Base-by-base conservation (phyloP, 2,329 filamentous ascomycete species). In the Alternaria sp. region DNA sequence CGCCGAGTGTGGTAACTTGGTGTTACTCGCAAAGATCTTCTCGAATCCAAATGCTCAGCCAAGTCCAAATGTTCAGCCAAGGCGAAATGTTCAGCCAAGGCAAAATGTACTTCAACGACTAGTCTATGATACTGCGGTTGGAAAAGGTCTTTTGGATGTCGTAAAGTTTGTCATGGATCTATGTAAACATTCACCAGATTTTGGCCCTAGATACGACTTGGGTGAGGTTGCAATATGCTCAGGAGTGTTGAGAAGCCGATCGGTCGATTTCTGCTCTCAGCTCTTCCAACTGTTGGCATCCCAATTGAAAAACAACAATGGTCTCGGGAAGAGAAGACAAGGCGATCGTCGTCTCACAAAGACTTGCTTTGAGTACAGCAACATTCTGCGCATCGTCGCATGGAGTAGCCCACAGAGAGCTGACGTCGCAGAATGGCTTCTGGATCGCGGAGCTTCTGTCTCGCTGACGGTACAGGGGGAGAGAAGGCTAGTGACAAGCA, bases 401-500 rank as follows among this genome's bases (percentile, higher is more conserved):
- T 24, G 1, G 4, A 16, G n/a, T 7, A 48, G 32, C 22, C 54
- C 55, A 12, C 46, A 58, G 22, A 51, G 59, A 46, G 46, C 24
- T 4, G 59, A 59, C 11, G 44, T 62, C 4, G 55, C 42, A 32
- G 39, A 51, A 36, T 26, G 43, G 22, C 43, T 52, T 30, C 34
- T 57, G 16, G 36, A 51, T 4, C 47, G 43, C 7, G 56, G 41
- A 16, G 51, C 42, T 22, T 44, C 18, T 7, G 22, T 28, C 39
- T 11, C 34, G 32, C 32, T 34, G 32, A 38, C 36, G 32, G 47
- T 28, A 28, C n/a, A 34, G 14, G 28, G 20, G 28, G 26, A 34
- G 18, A 22, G 14, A 34, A 14, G 7, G 14, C 5, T 30, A 12
- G 11, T 20, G 12, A 30, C 22, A 16, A 28, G 28, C 12, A 22